Conservation (phyloP, 768 basidiomycete species). For the Tricholoma flavovirens region DNA sequence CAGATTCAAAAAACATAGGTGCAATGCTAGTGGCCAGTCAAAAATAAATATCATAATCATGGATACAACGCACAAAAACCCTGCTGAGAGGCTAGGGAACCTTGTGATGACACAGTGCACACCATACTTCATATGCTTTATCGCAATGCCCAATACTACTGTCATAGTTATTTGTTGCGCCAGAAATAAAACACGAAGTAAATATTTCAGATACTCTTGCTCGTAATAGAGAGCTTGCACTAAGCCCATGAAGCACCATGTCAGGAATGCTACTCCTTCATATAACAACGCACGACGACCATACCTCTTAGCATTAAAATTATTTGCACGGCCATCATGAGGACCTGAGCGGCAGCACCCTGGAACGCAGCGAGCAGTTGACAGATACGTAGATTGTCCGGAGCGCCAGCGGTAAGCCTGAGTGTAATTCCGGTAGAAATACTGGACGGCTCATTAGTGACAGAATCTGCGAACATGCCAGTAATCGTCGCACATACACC, state of each 20-base stretch:
- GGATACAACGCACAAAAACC: constrained; percentile 15
- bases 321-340: constrained; percentile 17
- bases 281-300: background rate
- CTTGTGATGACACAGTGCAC: constrained; percentile 15
- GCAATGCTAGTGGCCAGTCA: constrained; percentile 4
- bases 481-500: constrained; percentile 8
- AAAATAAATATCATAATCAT: background rate
- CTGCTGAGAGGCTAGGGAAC: constrained; percentile 11
- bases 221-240: constrained; percentile 19
- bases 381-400: constrained; percentile 4
- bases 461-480: too few species aligned
- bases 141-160: constrained; percentile 6
- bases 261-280: background rate
- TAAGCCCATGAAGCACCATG: background rate
- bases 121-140: constrained; percentile 13
- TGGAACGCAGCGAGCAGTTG: constrained; percentile 13
- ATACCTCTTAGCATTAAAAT: constrained; percentile 21
- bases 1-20: constrained; percentile 17
- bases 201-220: constrained; percentile 6
- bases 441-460: background rate
- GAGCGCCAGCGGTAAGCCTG: constrained; percentile 4
- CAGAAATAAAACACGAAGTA: constrained; percentile 11
- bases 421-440: constrained; percentile 12
- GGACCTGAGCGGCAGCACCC: constrained; percentile 14
- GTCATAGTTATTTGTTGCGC: constrained; percentile 13